Percentiles rank a stretch among this genome's conserved stretches.
Conservation (phyloP, 2,329 filamentous ascomycete genomes). For the Exutisphaerella laricina region DNA sequence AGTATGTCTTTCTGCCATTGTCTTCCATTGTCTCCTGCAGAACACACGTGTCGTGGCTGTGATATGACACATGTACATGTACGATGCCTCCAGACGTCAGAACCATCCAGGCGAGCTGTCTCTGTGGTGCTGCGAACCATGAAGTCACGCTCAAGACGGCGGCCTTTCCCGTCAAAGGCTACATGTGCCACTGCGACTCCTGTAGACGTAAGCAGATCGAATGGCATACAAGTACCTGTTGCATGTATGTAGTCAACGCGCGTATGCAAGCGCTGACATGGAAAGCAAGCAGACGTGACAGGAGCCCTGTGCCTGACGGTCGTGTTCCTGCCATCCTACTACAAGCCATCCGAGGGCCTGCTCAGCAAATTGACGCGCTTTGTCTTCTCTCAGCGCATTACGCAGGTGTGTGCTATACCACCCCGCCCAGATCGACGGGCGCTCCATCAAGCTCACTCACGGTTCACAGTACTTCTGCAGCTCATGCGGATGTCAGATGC, state of each 20-base stretch:
- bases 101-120: conserved; percentile 31
- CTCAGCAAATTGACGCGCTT: conserved; percentile 40
- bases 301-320: conserved; percentile 45
- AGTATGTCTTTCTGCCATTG: no score
- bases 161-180: conserved; percentile 35
- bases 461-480: conserved; percentile 50
- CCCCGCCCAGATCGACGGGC: no score
- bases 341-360: conserved; percentile 23
- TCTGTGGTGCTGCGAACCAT: conserved; percentile 34
- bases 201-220: conserved; percentile 49
- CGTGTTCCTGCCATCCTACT: conserved; percentile 36
- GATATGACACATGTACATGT: no score
- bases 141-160: conserved; percentile 33
- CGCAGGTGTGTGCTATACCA: no score
- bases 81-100: conserved; percentile 16
- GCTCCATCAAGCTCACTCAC: no score
- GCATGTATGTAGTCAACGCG: no score
- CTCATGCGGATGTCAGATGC: conserved; percentile 45
- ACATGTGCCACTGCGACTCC: conserved; percentile 49
- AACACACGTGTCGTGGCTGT: no score
- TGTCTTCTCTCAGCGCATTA: conserved; percentile 38
- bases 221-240: no score
- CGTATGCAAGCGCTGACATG: no score
- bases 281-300: no score
- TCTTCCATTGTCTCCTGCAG: no score